Evolutionary conservation across 306 rosid genomes (phyloP).

Genomic region (Quercus dentata): DNA sequence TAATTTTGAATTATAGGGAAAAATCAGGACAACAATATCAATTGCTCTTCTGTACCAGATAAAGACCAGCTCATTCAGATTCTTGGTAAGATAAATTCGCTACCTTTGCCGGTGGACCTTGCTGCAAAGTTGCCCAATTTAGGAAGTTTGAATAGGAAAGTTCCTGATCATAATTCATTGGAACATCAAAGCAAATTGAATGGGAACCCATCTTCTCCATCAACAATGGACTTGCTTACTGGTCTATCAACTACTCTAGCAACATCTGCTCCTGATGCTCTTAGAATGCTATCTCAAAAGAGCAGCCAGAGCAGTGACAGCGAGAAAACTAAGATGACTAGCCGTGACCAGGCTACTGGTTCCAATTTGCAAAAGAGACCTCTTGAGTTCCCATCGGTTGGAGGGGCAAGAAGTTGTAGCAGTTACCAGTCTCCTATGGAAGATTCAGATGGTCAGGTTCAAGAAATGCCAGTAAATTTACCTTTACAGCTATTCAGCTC

Average conservation of each 20-base stretch:
- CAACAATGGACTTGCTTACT: conserved; percentile 71
- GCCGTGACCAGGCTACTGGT: conserved; percentile 41
- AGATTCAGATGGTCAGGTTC: conserved; percentile 65
- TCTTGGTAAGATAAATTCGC: conserved; percentile 63
- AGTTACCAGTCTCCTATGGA: conserved; percentile 81
- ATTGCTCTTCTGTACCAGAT: conserved; percentile 48
- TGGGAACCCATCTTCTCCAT: conserved; percentile 41
- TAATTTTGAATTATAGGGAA: conserved; percentile 44
- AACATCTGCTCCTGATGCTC: conserved; percentile 52
- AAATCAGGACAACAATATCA: conserved; percentile 53
- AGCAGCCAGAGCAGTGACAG: conserved; percentile 66
- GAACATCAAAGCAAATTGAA: conserved; percentile 50
- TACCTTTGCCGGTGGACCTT: conserved; percentile 71
- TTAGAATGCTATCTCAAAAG: conserved; percentile 47
- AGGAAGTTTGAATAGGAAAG: conserved; percentile 44
- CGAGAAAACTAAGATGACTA: conserved; percentile 44
- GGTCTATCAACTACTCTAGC: conserved; percentile 73
- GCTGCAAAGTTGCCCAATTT: conserved; percentile 68
- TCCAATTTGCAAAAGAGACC: conserved; percentile 34
- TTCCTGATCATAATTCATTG: conserved; percentile 35
- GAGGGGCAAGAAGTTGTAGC: conserved; percentile 81
- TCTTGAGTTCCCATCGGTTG: conserved; percentile 48
- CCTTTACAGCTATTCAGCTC: conserved; percentile 81
- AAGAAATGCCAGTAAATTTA: conserved; percentile 53
- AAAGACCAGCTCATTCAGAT: conserved; percentile 76